Evolutionary conservation across 257 asterid genomes (phyloP).

Genomic region (Linderniella brevidens): DNA sequence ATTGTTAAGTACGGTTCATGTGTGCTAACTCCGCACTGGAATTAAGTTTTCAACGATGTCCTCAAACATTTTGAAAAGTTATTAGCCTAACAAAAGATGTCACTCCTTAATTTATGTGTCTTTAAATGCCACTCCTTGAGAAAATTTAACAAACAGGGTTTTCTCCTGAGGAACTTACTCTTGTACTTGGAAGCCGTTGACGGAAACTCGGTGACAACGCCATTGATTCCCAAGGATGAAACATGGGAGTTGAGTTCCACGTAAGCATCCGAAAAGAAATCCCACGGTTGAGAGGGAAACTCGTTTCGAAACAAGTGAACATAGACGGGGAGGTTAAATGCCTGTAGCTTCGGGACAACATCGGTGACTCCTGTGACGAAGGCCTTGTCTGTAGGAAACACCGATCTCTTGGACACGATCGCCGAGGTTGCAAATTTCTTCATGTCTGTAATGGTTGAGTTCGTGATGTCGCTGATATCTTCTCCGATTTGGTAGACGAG

Average conservation of each 20-base stretch:
- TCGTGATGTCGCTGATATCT: slow-evolving; percentile 31
- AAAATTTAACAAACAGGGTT: neutral
- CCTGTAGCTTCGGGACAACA: slow-evolving; percentile 41
- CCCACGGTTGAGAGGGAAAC: slow-evolving; percentile 82
- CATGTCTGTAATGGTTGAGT: slow-evolving; percentile 48
- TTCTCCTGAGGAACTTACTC: slow-evolving; percentile 36
- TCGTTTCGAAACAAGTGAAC: slow-evolving; percentile 55
- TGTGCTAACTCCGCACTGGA: too few species aligned
- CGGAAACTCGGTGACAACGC: slow-evolving; percentile 55
- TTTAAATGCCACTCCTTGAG: too few species aligned
- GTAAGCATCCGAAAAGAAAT: slow-evolving; percentile 61
- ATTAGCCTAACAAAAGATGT: too few species aligned
- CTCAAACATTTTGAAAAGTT: too few species aligned
- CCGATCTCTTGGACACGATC: slow-evolving; percentile 33
- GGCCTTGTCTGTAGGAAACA: slow-evolving; percentile 21
- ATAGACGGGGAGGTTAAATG: slow-evolving; percentile 30
- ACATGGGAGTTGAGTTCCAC: slow-evolving; percentile 37
- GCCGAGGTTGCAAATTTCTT: slow-evolving; percentile 52
- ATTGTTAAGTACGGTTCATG: too few species aligned
- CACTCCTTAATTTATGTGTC: too few species aligned
- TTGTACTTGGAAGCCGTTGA: slow-evolving; percentile 56
- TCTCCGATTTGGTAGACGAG: slow-evolving; percentile 47
- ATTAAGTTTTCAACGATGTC: too few species aligned
- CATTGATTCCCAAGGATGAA: slow-evolving; percentile 17
- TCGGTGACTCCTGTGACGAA: slow-evolving; percentile 25